Conservation (phyloP, 352 stramenopile genomes). For the Pythium chondricola region DNA sequence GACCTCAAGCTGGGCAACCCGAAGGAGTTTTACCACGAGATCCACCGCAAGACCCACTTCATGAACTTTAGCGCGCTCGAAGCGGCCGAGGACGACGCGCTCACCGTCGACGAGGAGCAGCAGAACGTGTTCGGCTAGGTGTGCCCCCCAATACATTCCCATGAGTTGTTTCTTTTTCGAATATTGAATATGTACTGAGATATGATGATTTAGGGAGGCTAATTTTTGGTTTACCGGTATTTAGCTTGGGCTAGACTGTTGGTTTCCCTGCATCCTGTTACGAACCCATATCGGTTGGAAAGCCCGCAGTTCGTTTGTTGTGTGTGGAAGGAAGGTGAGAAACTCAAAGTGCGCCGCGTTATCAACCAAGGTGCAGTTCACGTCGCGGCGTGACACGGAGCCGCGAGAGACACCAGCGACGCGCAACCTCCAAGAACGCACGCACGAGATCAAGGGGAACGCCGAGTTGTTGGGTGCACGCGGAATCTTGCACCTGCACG, state of each 20-base stretch:
- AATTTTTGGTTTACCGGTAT: slow-evolving; percentile 6
- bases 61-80: slow-evolving; percentile 98
- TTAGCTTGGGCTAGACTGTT: background rate
- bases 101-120: slow-evolving; percentile 90
- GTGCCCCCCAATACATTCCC: slow-evolving; percentile 1
- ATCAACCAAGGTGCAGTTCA: no score
- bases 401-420: no score
- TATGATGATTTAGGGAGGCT: background rate
- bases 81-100: slow-evolving; percentile 83
- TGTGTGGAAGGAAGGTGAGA: slow-evolving; percentile 17
- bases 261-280: slow-evolving; percentile 7
- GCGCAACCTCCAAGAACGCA: no score
- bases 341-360: background rate
- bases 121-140: slow-evolving; percentile 75
- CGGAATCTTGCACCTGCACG: no score
- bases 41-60: slow-evolving; percentile 98
- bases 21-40: slow-evolving; percentile 99
- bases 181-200: background rate
- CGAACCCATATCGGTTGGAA: slow-evolving; percentile 21
- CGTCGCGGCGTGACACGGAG: no score
- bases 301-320: slow-evolving; percentile 9
- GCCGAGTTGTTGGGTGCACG: no score
- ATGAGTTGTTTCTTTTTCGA: background rate
- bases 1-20: slow-evolving; percentile 96
- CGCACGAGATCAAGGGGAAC: no score